These are phyloP conservation scores for Pleodorina starrii DNA, from an alignment of 139 green algal genomes.

Conservation along the genomic window DNA sequence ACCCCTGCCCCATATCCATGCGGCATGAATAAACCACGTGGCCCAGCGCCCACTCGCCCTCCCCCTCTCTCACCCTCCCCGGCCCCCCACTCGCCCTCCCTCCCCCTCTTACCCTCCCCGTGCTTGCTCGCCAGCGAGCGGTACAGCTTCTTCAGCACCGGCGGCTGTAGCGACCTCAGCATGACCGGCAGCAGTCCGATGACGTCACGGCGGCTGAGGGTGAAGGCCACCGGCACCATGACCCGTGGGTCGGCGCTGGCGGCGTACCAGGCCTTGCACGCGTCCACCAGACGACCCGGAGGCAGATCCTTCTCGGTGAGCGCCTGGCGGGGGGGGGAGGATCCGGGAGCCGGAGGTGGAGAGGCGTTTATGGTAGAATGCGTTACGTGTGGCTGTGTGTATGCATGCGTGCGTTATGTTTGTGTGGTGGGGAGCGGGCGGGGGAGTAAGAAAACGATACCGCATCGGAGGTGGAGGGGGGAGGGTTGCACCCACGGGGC, in stretches of 20 bases:
- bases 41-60: no score
- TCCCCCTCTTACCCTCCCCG: constrained; percentile 17
- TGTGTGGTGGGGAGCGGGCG: no score
- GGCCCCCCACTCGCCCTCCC: neutral
- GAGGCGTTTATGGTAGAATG: neutral
- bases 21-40: no score
- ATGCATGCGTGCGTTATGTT: neutral
- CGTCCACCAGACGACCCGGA: constrained; percentile 46
- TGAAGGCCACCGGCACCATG: constrained; percentile 50
- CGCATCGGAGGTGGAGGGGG: no score
- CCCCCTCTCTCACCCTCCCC: no score
- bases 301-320: constrained; percentile 49
- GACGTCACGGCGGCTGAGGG: constrained; percentile 27
- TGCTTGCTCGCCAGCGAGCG: constrained; percentile 41
- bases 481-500: no score
- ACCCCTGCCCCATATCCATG: no score
- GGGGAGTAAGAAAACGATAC: no score
- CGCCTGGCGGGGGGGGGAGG: constrained; percentile 1
- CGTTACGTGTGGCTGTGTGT: neutral
- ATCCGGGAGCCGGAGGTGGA: no score
- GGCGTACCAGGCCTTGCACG: constrained; percentile 39
- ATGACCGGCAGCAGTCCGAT: constrained; percentile 39
- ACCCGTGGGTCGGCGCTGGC: constrained; percentile 42
- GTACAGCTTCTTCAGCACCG: constrained; percentile 27
- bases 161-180: constrained; percentile 1